These are phyloP conservation scores for Euphorbia peplus DNA, from an alignment of 345 rosid genomes.

Conservation along the genomic window DNA sequence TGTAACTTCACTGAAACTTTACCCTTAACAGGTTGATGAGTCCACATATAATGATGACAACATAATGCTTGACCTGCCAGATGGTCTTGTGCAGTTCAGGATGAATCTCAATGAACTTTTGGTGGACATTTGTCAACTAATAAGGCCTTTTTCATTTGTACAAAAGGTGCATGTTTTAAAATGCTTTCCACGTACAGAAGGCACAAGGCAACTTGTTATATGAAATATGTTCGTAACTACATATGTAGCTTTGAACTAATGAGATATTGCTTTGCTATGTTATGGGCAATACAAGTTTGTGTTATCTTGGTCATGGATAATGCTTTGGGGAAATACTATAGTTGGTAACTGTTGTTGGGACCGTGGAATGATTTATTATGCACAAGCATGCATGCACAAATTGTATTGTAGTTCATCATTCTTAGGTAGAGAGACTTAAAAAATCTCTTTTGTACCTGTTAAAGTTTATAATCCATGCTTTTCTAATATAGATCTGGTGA, in stretches of 20 bases:
- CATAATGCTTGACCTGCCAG: slow-evolving; percentile 65
- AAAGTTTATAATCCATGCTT: not conserved
- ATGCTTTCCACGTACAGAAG: not conserved
- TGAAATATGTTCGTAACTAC: not conserved
- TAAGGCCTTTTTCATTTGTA: slow-evolving; percentile 55
- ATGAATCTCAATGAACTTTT: slow-evolving; percentile 82
- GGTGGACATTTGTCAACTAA: slow-evolving; percentile 87
- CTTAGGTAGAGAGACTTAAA: not conserved
- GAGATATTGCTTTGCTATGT: not conserved
- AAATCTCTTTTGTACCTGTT: not conserved
- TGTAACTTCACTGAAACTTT: too few species aligned
- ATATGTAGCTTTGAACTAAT: not conserved
- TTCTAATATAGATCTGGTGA: not conserved
- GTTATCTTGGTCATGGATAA: not conserved
- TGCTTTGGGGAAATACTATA: not conserved
- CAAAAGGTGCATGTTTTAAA: slow-evolving; percentile 62
- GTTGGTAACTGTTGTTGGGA: not conserved
- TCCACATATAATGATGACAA: slow-evolving; percentile 57
- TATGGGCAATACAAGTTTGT: not conserved
- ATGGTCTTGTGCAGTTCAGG: slow-evolving; percentile 78
- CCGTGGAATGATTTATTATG: not conserved
- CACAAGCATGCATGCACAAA: not conserved
- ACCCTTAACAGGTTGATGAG: slow-evolving; percentile 69
- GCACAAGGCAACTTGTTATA: not conserved
- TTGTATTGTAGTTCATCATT: not conserved